phyloP scores from a whole-genome alignment of 371 early-diverging fungal genomes.

The Saksenaea oblongispora region DNA sequence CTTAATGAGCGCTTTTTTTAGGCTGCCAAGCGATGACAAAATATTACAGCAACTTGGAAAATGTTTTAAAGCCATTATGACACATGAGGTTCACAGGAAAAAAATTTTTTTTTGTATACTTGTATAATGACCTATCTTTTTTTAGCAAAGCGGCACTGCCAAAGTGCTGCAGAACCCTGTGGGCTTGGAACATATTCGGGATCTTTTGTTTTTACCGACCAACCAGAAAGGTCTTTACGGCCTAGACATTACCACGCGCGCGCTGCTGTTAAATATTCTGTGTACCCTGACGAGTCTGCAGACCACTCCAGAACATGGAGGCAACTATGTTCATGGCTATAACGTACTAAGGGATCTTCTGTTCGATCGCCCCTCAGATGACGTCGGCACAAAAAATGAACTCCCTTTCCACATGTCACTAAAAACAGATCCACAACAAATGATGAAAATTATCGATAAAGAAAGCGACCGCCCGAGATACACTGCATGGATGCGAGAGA shows the following conservation, averaged over 20 bases:
- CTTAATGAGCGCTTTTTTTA: slow-evolving; percentile 3
- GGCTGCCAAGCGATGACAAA: slow-evolving; percentile 36
- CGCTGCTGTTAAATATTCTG: slow-evolving; percentile 33
- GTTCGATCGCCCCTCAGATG: slow-evolving; percentile 34
- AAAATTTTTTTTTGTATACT: background rate
- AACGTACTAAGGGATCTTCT: slow-evolving; percentile 46
- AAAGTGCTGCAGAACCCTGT: slow-evolving; percentile 38
- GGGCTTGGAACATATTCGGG: slow-evolving; percentile 43
- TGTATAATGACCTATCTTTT: background rate
- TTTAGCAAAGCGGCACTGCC: slow-evolving; percentile 34
- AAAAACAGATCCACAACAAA: slow-evolving; percentile 45
- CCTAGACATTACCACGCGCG: slow-evolving; percentile 40
- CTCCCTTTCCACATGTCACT: slow-evolving; percentile 45
- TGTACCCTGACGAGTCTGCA: slow-evolving; percentile 51
- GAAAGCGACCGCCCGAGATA: slow-evolving; percentile 44
- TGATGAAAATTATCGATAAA: slow-evolving; percentile 35
- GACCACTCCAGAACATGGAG: slow-evolving; percentile 18
- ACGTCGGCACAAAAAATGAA: slow-evolving; percentile 6
- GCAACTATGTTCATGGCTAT: slow-evolving; percentile 47
- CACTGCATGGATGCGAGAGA: slow-evolving; percentile 55
- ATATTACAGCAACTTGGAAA: slow-evolving; percentile 42
- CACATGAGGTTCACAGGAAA: slow-evolving; percentile 33
- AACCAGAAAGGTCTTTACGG: slow-evolving; percentile 41
- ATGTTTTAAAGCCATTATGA: slow-evolving; percentile 52
- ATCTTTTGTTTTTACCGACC: slow-evolving; percentile 45